Evolutionary conservation across 78 protist species (phyloP), one percentile per base, ranked within the genome.

Genomic region (Bodo saltans): DNA sequence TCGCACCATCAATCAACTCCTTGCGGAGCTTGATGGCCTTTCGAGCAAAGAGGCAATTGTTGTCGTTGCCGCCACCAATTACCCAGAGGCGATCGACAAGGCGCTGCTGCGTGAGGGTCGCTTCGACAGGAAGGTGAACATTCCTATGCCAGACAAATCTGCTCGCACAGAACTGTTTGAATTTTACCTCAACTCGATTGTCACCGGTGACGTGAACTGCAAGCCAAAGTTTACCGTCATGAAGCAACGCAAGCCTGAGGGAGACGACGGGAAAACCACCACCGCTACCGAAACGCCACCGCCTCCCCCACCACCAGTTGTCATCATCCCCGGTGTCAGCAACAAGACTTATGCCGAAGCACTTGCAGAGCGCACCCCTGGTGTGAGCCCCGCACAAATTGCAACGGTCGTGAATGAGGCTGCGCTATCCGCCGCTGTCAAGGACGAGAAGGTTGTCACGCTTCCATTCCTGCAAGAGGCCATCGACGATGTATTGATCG

Each of bases 11-110:
- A 96, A 98, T 88, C 99, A 98, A 82, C 70, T 98, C 69, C 91
- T 98, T 2, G 97, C 91, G 11, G 99, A 96, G 89, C 95, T 98
- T 97, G 99, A 98, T 87, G 99, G 99, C 52, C 86, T 70, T 1
- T 0, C 35, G n/a, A n/a, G 39, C 40, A 40, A 85, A 42, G 69
- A 78, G 32, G 87, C 72, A 30, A 95, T 95, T 29, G 25, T 92
- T 0, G 92, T 94, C 27, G 84, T 95, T 70, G 97, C 94, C 38
- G 98, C 98, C 27, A 96, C 97, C 26, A 94, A 87, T 86, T 74
- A 98, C 52, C 97, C 98, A 0, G 97, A 95, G 47, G n/a, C 96
- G 60, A 53, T 97, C 3, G 99, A 97, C 73, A 83, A 94, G n/a
- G 98, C 99, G 12, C 82, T 97, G 39, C 90, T 97, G 23, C 88